phyloP scores from a whole-genome alignment of 176 grass and related monocot species.

The Hyparrhenia diplandra region DNA sequence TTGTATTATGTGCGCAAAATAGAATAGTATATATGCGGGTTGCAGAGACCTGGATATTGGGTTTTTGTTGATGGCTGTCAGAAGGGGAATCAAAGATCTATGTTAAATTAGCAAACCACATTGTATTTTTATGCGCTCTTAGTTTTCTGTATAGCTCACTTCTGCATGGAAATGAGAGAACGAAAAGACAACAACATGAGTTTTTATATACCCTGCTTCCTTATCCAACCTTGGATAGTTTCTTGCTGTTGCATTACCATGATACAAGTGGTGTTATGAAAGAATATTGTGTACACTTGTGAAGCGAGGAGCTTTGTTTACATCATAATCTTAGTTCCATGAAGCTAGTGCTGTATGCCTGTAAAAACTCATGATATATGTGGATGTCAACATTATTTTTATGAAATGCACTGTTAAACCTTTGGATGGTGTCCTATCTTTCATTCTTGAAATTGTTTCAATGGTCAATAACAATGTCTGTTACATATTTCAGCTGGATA shows the following conservation, averaged over 20 bases:
- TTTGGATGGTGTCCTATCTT: neutral
- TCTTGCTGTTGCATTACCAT: neutral
- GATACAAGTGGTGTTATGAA: neutral
- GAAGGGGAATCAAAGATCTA: too few species aligned
- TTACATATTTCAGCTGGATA: conserved; percentile 71
- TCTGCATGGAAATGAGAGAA: neutral
- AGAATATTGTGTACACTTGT: neutral
- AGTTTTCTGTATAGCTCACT: neutral
- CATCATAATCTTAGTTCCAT: neutral
- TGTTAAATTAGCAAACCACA: too few species aligned
- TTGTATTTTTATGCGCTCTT: too few species aligned
- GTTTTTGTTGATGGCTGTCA: too few species aligned
- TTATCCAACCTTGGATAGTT: conserved; percentile 9
- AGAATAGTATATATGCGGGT: too few species aligned
- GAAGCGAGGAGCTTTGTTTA: neutral
- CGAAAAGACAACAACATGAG: neutral
- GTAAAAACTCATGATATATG: neutral
- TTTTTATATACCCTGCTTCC: neutral
- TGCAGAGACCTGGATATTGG: too few species aligned
- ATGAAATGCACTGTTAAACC: neutral
- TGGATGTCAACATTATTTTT: neutral
- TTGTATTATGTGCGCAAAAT: too few species aligned
- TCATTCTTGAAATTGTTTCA: neutral
- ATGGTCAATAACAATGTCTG: neutral
- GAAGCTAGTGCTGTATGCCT: neutral